A percentile compares a stretch with the other conserved stretches of the same genome.
Evolutionary conservation across 1,284 basidiomycete species (phyloP).

Genomic region (Fomitiporia mediterranea): DNA sequence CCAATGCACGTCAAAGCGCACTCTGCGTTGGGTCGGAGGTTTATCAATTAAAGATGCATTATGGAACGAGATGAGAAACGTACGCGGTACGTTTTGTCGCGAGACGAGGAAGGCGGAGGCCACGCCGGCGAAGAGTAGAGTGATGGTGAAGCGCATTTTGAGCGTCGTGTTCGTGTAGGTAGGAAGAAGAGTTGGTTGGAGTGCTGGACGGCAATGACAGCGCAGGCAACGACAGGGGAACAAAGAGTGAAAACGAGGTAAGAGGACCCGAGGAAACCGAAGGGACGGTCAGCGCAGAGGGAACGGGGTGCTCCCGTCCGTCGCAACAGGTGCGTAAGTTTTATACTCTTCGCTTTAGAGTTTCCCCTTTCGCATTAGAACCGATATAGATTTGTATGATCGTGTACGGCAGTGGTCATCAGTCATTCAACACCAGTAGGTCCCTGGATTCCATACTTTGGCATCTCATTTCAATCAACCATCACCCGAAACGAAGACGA

Average conservation of each 20-base stretch:
- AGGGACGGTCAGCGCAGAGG: slow-evolving; percentile 1
- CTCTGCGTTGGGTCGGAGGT: slow-evolving; percentile 31
- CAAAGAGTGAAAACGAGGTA: neutral
- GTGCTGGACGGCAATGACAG: no score
- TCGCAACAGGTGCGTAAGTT: neutral
- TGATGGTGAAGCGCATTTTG: slow-evolving; percentile 50
- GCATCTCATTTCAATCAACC: neutral
- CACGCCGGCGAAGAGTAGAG: slow-evolving; percentile 38
- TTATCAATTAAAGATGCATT: neutral
- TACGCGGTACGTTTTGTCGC: slow-evolving; percentile 38
- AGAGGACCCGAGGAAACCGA: neutral
- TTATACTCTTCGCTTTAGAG: slow-evolving; percentile 9
- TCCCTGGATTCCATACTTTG: no score
- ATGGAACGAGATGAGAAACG: slow-evolving; percentile 19
- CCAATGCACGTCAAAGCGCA: slow-evolving; percentile 46
- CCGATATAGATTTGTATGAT: no score
- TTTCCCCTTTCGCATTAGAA: neutral
- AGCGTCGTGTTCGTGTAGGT: no score
- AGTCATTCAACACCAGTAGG: no score
- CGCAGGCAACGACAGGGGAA: no score
- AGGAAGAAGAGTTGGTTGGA: no score
- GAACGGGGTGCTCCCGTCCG: no score
- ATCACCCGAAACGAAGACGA: neutral
- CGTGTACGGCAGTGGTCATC: neutral
- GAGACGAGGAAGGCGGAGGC: slow-evolving; percentile 31